Evolutionary conservation across 2,329 filamentous ascomycete species (phyloP).

Genomic region (Ramularia collo-cygni): DNA sequence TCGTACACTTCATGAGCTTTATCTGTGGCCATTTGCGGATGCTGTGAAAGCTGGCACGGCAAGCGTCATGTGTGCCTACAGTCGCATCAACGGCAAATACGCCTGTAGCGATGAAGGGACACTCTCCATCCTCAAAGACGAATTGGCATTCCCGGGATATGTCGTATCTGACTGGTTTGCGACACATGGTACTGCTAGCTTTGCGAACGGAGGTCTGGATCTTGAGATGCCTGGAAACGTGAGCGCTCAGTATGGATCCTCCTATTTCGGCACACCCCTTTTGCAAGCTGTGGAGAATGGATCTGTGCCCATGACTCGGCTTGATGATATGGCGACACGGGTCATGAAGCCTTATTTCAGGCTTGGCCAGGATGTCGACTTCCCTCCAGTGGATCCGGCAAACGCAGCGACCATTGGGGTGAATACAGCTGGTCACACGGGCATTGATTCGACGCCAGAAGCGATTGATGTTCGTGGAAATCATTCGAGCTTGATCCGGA

Average conservation of each 20-base stretch:
- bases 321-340: constrained; percentile 53
- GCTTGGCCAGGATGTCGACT: constrained; percentile 49
- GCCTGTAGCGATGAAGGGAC: constrained; percentile 63
- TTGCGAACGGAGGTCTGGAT: constrained; percentile 24
- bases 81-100: constrained; percentile 36
- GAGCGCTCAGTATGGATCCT: too few species aligned
- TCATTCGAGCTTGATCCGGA: constrained; percentile 33
- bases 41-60: constrained; percentile 74
- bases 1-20: constrained; percentile 63
- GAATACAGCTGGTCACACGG: too few species aligned
- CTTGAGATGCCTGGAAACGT: constrained; percentile 37
- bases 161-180: constrained; percentile 64
- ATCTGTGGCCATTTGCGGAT: constrained; percentile 81
- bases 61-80: constrained; percentile 80
- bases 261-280: constrained; percentile 22
- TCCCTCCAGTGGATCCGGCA: constrained; percentile 33
- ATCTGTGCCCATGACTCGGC: constrained; percentile 30
- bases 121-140: constrained; percentile 63
- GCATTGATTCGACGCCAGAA: too few species aligned
- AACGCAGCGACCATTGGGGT: too few species aligned
- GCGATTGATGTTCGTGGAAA: constrained; percentile 35
- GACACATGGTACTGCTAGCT: too few species aligned
- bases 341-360: constrained; percentile 48
- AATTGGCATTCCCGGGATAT: constrained; percentile 64
- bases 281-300: constrained; percentile 28